Base-by-base conservation (phyloP, 2,329 filamentous ascomycete genomes). In the Sclerotinia nivalis region DNA sequence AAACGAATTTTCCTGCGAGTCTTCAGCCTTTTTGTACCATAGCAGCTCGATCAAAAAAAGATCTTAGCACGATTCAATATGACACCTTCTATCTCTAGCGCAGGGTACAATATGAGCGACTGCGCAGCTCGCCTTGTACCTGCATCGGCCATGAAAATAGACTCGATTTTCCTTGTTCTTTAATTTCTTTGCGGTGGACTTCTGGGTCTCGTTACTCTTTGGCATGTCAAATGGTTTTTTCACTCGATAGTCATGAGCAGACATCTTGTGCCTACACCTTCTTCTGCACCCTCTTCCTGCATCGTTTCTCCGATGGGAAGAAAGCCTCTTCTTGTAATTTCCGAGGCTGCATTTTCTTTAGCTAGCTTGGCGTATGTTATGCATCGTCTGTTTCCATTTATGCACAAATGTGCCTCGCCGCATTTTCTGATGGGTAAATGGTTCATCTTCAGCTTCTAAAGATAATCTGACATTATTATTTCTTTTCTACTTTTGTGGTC, bases 101-200 rank as follows among this genome's bases (percentile, higher is more conserved):
- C 75, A 76, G 68, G 75, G 75, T 78, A 76, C 76, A 75, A 71
- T 73, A 76, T 70, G 75, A 76, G 77, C 74, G 66, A 73, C 70
- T 76, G 76, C 75, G 76, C 75, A 74, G 74, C 76, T 78, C 77
- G 72, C 76, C 71, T 71, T 79, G 77, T 79, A 77, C 72, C 71
- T 72, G 64, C 71, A 73, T 72, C 69, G 59, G 69, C 71, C 69
- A 72, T 66, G 66, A 73, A 72, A 75, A 65, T 77, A 77, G 75
- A 77, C 66, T 67, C 70, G 69, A 69, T 56, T 71, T 75, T 73
- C 73, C 67, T 64, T 69, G 69, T 68, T 58, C 62, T 66, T 69
- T 71, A 37, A 50, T 73, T 71, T 71, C 59, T 72, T 73, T 73
- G 69, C 70, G 70, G 71, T 68, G 72, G 72, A 69, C 71, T 71